phyloP scores from a whole-genome alignment of 495 filamentous ascomycete species.

The Daldinia decipiens region DNA sequence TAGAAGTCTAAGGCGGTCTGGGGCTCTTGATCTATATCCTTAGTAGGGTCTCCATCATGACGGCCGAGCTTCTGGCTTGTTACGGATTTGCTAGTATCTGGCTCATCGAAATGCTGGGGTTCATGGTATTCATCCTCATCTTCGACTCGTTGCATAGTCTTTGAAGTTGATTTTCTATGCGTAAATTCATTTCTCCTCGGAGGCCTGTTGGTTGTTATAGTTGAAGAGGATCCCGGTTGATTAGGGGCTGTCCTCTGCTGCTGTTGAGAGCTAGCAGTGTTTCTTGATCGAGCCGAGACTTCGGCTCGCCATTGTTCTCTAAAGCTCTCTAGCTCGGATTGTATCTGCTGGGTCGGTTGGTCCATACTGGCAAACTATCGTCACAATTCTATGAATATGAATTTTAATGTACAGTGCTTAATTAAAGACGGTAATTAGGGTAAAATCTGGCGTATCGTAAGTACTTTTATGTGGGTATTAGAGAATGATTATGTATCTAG shows the following conservation, averaged over 20 bases:
- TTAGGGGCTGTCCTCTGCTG: conserved; percentile 19
- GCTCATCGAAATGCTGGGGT: conserved; percentile 52
- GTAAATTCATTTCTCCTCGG: conserved; percentile 41
- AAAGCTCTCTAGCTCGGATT: conserved; percentile 82
- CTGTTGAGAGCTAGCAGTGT: conserved; percentile 19
- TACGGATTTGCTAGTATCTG: conserved; percentile 27
- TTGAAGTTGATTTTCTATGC: conserved; percentile 35
- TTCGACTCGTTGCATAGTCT: conserved; percentile 37
- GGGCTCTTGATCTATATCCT: conserved; percentile 61
- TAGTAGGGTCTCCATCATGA: conserved; percentile 21
- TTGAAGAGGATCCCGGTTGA: conserved; percentile 33
- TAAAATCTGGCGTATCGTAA: neutral
- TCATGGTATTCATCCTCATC: conserved; percentile 56
- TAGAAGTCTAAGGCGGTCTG: conserved; percentile 90
- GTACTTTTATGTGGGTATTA: neutral
- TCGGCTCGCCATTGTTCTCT: conserved; percentile 85
- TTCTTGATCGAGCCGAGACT: conserved; percentile 65
- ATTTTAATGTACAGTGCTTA: conserved; percentile 6
- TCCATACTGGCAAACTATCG: conserved; percentile 27
- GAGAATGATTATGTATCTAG: neutral
- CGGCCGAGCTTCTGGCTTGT: conserved; percentile 31
- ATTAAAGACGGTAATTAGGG: neutral
- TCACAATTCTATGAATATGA: conserved; percentile 16
- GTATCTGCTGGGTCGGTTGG: conserved; percentile 49
- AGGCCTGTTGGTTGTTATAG: conserved; percentile 37